phyloP scores from a whole-genome alignment of 768 basidiomycete species.

The Kwoniella sp. region DNA sequence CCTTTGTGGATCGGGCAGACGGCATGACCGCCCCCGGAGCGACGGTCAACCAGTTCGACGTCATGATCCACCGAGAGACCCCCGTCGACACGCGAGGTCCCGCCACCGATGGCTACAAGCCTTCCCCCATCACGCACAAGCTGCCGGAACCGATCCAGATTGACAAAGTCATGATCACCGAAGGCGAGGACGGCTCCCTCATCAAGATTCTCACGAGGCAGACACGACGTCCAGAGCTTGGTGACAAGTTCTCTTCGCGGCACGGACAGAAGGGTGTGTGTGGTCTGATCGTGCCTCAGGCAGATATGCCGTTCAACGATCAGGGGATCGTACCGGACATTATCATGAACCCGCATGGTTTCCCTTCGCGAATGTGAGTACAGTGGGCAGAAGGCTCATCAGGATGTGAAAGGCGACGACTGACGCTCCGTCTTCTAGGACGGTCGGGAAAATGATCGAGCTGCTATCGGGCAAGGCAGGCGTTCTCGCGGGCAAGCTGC shows the following conservation, averaged over 20 bases:
- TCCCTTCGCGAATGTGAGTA: conserved; percentile 74
- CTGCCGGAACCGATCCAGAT: conserved; percentile 87
- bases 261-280: conserved; percentile 99
- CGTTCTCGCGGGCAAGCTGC: conserved; percentile 64
- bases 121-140: conserved; percentile 88
- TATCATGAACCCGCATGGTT: conserved; percentile 99
- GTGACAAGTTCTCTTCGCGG: conserved; percentile 96
- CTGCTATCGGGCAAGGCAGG: conserved; percentile 95
- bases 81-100: conserved; percentile 65
- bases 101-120: conserved; percentile 64
- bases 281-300: conserved; percentile 96
- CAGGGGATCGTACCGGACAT: conserved; percentile 94
- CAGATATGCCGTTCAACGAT: conserved; percentile 99
- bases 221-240: conserved; percentile 90
- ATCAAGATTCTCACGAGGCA: conserved; percentile 97
- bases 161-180: conserved; percentile 96
- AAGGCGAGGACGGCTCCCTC: conserved; percentile 92
- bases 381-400: too few relatives aligned
- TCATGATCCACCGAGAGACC: conserved; percentile 95
- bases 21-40: conserved; percentile 94
- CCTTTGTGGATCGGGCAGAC: conserved; percentile 76
- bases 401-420: neutral
- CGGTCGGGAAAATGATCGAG: conserved; percentile 99
- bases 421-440: conserved; percentile 58
- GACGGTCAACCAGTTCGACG: conserved; percentile 82